phyloP scores from a whole-genome alignment of 2,329 filamentous ascomycete species.

The Xylariaceae sp. region DNA sequence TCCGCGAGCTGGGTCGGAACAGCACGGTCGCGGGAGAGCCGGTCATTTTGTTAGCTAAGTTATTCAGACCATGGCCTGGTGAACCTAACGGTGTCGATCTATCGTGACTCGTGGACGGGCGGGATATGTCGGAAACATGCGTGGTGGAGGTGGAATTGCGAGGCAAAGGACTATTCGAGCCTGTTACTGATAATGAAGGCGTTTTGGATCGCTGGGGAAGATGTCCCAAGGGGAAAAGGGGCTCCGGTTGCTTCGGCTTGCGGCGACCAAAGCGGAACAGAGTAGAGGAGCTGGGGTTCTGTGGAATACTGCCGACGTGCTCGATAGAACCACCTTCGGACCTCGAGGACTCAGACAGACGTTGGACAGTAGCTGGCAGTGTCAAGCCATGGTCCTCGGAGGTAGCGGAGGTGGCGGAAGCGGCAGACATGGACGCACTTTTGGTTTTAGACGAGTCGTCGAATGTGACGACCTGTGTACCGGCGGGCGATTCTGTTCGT shows the following conservation, averaged over 20 bases:
- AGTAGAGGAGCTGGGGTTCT: slow-evolving; percentile 59
- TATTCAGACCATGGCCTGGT: slow-evolving; percentile 29
- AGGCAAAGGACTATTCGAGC: slow-evolving; percentile 41
- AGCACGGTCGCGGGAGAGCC: slow-evolving; percentile 46
- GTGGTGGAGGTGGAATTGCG: slow-evolving; percentile 32
- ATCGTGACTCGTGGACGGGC: slow-evolving; percentile 29
- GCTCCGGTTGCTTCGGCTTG: slow-evolving; percentile 65
- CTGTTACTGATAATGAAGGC: slow-evolving; percentile 30
- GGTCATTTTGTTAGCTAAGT: slow-evolving; percentile 32
- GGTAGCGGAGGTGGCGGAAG: slow-evolving; percentile 57
- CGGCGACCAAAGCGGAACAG: slow-evolving; percentile 79
- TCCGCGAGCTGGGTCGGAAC: slow-evolving; percentile 44
- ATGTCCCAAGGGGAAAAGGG: slow-evolving; percentile 79
- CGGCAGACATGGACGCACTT: slow-evolving; percentile 34
- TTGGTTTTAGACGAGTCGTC: slow-evolving; percentile 47
- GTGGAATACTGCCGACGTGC: slow-evolving; percentile 51
- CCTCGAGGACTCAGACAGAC: slow-evolving; percentile 79
- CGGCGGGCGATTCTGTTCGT: slow-evolving; percentile 33
- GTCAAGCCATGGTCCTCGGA: slow-evolving; percentile 57
- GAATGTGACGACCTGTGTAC: slow-evolving; percentile 49
- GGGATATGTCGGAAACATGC: slow-evolving; percentile 21
- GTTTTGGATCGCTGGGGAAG: slow-evolving; percentile 67
- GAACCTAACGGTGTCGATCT: slow-evolving; percentile 35
- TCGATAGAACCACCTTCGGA: slow-evolving; percentile 80
- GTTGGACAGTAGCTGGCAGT: slow-evolving; percentile 57